Evolutionary conservation across 1,284 basidiomycete species (phyloP).

Genomic region (Phlebopus sp.): DNA sequence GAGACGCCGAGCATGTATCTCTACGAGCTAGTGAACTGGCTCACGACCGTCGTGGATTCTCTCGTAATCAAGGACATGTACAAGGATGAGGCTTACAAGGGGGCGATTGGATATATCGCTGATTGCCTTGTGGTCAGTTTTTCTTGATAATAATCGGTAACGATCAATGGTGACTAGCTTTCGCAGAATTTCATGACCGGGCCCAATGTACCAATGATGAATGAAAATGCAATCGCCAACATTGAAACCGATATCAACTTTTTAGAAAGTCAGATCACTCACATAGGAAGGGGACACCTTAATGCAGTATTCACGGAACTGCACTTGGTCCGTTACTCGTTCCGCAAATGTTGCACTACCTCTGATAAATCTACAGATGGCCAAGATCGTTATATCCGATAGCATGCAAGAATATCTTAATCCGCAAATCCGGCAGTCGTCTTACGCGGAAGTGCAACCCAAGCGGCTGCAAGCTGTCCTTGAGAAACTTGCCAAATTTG

Average conservation of each 20-base stretch:
- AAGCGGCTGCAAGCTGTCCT: conserved; percentile 75
- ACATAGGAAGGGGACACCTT: conserved; percentile 69
- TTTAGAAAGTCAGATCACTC: conserved; percentile 77
- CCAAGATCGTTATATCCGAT: conserved; percentile 72
- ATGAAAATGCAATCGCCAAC: conserved; percentile 85
- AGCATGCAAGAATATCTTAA: conserved; percentile 79
- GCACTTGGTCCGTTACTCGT: conserved; percentile 57
- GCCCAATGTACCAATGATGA: conserved; percentile 75
- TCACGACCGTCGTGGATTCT: conserved; percentile 94
- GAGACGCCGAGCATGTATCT: conserved; percentile 88
- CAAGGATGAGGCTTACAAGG: conserved; percentile 86
- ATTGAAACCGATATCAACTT: conserved; percentile 83
- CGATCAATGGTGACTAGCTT: conserved; percentile 6
- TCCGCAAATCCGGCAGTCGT: conserved; percentile 67
- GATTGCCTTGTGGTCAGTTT: conserved; percentile 75
- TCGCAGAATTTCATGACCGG: conserved; percentile 75
- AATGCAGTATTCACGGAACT: conserved; percentile 80
- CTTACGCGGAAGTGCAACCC: conserved; percentile 71
- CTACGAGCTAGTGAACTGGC: conserved; percentile 93
- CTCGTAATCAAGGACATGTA: conserved; percentile 82
- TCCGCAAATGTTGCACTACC: conserved; percentile 1
- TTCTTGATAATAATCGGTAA: not conserved
- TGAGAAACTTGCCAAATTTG: conserved; percentile 75
- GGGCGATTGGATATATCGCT: conserved; percentile 83
- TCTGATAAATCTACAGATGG: conserved; percentile 52